Percentiles rank a stretch among this genome's conserved stretches.
These are phyloP conservation scores for Plasmodium gallinaceum DNA, from an alignment of 169 alveolate species.

Conservation along the genomic window DNA sequence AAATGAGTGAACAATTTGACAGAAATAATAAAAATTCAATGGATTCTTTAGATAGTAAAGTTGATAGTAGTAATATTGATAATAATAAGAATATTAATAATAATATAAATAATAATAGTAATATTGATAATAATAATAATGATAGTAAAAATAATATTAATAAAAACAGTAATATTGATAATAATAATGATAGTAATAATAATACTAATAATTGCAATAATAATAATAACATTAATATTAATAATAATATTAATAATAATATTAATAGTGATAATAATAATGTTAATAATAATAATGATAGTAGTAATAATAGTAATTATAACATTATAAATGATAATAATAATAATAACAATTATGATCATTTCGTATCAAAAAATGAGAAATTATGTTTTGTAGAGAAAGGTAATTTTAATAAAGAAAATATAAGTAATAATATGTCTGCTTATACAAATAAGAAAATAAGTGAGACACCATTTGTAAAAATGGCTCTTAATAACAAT, in stretches of 20 bases:
- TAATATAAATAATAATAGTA: constrained; percentile 7
- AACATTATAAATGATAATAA: constrained; percentile 3
- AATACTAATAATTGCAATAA: background rate
- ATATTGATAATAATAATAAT: constrained; percentile 2
- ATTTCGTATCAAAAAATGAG: background rate
- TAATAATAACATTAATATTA: background rate
- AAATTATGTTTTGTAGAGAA: background rate
- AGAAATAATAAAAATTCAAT: constrained; percentile 18
- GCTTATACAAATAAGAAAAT: background rate
- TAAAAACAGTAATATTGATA: background rate
- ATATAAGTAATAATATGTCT: background rate
- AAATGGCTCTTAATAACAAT: constrained; percentile 5
- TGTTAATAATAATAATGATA: background rate
- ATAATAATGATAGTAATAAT: constrained; percentile 1
- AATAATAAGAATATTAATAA: background rate
- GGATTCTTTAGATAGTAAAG: background rate
- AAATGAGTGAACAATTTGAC: constrained; percentile 72
- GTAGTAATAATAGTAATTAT: background rate
- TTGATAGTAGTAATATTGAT: constrained; percentile 3
- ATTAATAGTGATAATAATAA: constrained; percentile 10
- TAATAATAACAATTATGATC: background rate
- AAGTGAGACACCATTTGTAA: background rate
- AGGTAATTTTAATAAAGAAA: background rate
- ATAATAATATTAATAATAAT: constrained; percentile 7
- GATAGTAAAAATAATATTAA: background rate